phyloP scores from a whole-genome alignment of 2,329 filamentous ascomycete species.

The Madurella mycetomatis region DNA sequence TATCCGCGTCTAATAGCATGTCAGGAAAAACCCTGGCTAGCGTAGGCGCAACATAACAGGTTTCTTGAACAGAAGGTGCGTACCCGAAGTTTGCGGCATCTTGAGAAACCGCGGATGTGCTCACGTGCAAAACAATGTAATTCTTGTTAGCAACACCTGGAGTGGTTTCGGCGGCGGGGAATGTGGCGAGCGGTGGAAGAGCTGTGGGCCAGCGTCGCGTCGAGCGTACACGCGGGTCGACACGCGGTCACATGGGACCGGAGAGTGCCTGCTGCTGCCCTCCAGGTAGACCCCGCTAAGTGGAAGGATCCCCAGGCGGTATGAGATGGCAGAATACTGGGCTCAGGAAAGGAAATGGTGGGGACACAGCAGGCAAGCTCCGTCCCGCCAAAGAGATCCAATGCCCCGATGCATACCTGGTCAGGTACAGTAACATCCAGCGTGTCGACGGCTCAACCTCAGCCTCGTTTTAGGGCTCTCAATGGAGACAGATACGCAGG shows the following conservation, averaged over 20 bases:
- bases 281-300: not conserved
- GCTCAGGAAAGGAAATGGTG: not conserved
- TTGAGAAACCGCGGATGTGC: not conserved
- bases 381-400: no score
- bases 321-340: not conserved
- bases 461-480: not conserved
- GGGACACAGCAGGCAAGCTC: no score
- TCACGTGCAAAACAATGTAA: not conserved
- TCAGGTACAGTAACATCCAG: no score
- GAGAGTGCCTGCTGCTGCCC: no score
- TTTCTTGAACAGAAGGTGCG: not conserved
- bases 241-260: constrained; percentile 21
- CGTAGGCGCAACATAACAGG: not conserved
- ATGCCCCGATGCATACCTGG: no score
- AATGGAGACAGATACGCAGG: not conserved
- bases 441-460: no score
- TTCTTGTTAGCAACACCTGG: not conserved
- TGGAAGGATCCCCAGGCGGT: not conserved
- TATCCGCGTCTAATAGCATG: constrained; percentile 57
- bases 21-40: constrained; percentile 6
- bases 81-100: constrained; percentile 29
- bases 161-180: not conserved
- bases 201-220: constrained; percentile 7
- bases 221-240: constrained; percentile 13
- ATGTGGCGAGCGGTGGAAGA: not conserved